Conservation (phyloP, 2,329 filamentous ascomycete species). For the Aspergillus puulaauensis region DNA sequence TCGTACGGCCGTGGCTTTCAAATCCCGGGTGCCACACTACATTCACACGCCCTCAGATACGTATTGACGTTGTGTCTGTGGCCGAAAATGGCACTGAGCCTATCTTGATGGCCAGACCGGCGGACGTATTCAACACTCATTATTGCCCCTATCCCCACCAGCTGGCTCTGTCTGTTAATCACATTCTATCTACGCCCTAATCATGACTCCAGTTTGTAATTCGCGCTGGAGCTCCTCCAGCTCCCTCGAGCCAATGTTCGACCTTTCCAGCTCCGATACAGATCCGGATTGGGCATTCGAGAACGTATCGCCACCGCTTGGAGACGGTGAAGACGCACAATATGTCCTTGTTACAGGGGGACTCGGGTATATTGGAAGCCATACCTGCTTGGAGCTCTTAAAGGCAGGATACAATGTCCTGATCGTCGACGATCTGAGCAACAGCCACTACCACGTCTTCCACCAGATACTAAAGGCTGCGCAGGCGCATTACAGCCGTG, state of each 20-base stretch:
- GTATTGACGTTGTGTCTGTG: background rate
- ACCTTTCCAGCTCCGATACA: background rate
- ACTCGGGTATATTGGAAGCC: conserved; percentile 41
- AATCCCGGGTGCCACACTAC: background rate
- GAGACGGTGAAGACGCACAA: background rate
- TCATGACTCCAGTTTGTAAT: background rate
- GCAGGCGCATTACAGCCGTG: conserved; percentile 33
- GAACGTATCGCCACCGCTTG: background rate
- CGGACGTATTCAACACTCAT: background rate
- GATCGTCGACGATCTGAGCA: conserved; percentile 40
- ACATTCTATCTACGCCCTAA: background rate
- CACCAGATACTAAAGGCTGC: conserved; percentile 31
- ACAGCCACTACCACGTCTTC: conserved; percentile 33
- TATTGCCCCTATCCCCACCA: too few relatives aligned
- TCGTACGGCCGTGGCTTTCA: background rate
- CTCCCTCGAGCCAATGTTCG: background rate
- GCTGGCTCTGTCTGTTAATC: too few relatives aligned
- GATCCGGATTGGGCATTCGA: background rate
- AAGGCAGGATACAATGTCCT: conserved; percentile 39
- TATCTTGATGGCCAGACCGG: background rate
- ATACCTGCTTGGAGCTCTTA: conserved; percentile 39
- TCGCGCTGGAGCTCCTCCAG: background rate
- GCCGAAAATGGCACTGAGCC: background rate
- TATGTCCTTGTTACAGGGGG: conserved; percentile 44
- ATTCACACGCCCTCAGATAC: background rate